Base-by-base conservation (phyloP, 352 stramenopile species). In the Globisporangium takayamanum region DNA sequence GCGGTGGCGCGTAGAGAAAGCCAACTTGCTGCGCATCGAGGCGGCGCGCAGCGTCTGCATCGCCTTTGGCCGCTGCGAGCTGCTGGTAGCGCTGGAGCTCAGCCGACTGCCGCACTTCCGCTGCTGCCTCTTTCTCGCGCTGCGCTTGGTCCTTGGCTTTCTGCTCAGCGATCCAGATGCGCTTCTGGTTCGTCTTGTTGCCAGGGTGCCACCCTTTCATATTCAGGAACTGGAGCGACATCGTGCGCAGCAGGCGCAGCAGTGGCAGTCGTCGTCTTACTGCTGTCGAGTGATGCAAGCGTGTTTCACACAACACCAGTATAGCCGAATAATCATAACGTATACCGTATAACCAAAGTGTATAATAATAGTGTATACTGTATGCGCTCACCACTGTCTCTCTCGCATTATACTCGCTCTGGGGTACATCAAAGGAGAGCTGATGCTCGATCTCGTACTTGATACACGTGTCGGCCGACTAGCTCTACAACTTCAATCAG, bases 161-260 rank as follows among this genome's bases (percentile, higher is more conserved):
- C 73, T 95, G 79, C 65, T 95, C 85, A 6, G 85, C 85, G 41
- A 92, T 81, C 80, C 81, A 95, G 33, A 95, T 73, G 60, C 72
- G 74, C 72, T 91, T 92, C 70, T 95, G 85, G 68, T 95, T 95
- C 50, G 72, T 66, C 60, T 89, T 84, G 60, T 71, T 92, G 18
- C 72, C 78, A 22, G 85, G 85, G 57, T 95, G 85, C 68, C 69
- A 95, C 6, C 74, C 69, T 72, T 95, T 95, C 49, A 87, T 70
- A 49, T 87, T 79, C 10, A 95, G 72, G 69, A 95, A 95, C 53
- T 89, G 78, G 63, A 92, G 73, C 60, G 74, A 86, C 80, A 90
- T 90, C 28, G 50, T 1, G n/a, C 12, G n/a, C 6, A 20, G 50
- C 18, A n/a, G n/a, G 5, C 11, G 28, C 5, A 33, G 48, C 15